Evolutionary conservation across 228 moss, liverwort and hornwort genomes (phyloP), one percentile per base, ranked within the genome.

Genomic region (Sphagnum magellanicum): DNA sequence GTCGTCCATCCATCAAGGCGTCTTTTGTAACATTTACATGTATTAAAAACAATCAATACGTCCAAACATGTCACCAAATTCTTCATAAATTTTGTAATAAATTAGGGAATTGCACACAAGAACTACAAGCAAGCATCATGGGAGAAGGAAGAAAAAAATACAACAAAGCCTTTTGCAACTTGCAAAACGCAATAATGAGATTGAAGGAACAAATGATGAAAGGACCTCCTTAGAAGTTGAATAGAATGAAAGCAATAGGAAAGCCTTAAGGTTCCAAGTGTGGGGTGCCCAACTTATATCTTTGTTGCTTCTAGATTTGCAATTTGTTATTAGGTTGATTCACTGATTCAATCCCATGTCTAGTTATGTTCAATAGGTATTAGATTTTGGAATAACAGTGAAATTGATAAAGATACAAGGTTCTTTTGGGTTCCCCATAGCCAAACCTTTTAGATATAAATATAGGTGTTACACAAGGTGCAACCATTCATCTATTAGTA

Each of bases 121-220:
- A 76, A 86, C 83, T 53, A 82, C 86, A 49, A 82, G 86, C 72
- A 86, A 86, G 76, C 80, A 74, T 74, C 80, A 83, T 65, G 83
- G 86, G 63, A 74, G 74, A 17, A 83, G 86, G 65, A 83, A 80
- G 83, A 86, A 86, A 79, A 76, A 71, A 59, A 76, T 80, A 50
- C 77, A 72, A 13, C 55, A 73, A 71, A 74, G 62, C 74, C 70
- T 60, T 9, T 76, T 86, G 65, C 86, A 83, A 13, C 83, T 80
- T 71, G 71, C 76, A 11, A 86, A 67, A 73, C 80, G 86, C 65
- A 74, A 74, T 64, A 71, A 73, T 69, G 75, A 69, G 11, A 57
- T 83, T 16, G 70, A 75, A 73, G 78, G 77, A 72, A 77, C 70
- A 52, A 61, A 72, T 6, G 76, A 52, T 67, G 86, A 76, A 67